Percentiles rank a stretch among this genome's conserved stretches.
Evolutionary conservation across 2,329 filamentous ascomycete species (phyloP).

Genomic region (Massarina eburnea): DNA sequence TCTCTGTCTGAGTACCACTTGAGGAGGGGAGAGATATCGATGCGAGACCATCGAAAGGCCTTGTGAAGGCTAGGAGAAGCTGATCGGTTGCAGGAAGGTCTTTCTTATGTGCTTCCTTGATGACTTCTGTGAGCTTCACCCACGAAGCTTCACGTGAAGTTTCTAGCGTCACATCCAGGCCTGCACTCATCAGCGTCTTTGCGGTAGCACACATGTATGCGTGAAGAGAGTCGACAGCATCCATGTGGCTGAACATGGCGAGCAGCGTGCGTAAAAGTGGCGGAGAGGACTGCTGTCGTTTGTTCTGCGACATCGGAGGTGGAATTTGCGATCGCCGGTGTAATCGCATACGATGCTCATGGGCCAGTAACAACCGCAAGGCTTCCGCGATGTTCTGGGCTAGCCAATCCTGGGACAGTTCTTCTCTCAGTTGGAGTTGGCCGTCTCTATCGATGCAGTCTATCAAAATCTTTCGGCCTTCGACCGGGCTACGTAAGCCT

Average conservation of each 20-base stretch:
- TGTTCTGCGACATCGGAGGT: constrained; percentile 55
- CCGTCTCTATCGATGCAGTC: constrained; percentile 67
- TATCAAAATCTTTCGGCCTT: constrained; percentile 64
- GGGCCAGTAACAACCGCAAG: constrained; percentile 74
- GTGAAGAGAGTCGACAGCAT: constrained; percentile 40
- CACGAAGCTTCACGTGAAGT: constrained; percentile 30
- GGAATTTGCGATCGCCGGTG: constrained; percentile 67
- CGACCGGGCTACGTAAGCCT: constrained; percentile 21
- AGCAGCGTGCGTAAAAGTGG: constrained; percentile 62
- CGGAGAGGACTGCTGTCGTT: constrained; percentile 54
- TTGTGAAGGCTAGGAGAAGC: constrained; percentile 30
- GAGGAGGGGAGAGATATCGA: constrained; percentile 29
- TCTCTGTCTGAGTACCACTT: constrained; percentile 20
- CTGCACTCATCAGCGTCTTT: constrained; percentile 28
- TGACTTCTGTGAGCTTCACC: constrained; percentile 26
- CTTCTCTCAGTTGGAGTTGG: constrained; percentile 23
- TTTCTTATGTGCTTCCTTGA: constrained; percentile 28
- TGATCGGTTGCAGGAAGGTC: constrained; percentile 35
- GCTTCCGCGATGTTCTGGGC: constrained; percentile 68
- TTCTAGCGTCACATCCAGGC: constrained; percentile 29
- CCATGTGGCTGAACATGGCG: constrained; percentile 54
- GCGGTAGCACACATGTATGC: constrained; percentile 29
- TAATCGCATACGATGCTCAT: constrained; percentile 77
- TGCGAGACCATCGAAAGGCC: constrained; percentile 32
- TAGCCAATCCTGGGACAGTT: constrained; percentile 45